Evolutionary conservation across 208 protist species (phyloP).

Genomic region (Leishmania braziliensis): DNA sequence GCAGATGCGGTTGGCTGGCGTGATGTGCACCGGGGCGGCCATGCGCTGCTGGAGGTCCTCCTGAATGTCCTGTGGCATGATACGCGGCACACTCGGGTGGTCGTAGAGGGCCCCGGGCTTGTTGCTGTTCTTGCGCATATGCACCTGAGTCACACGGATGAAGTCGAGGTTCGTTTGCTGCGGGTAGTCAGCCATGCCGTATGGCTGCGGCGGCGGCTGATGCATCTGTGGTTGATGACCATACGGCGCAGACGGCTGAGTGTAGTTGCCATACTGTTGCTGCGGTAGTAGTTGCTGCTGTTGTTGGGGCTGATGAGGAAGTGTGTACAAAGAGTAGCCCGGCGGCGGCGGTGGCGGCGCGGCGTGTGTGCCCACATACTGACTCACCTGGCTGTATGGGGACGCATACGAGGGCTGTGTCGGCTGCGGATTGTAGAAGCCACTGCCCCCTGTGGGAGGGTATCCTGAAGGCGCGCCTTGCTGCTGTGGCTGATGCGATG

Average conservation of each 20-base stretch:
- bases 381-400: conserved; percentile 13
- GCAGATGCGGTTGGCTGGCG: conserved; percentile 40
- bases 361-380: conserved; percentile 20
- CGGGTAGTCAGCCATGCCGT: background rate
- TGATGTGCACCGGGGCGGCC: conserved; percentile 51
- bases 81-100: conserved; percentile 75
- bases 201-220: conserved; percentile 10
- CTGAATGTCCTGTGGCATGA: conserved; percentile 61
- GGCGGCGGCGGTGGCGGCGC: conserved; percentile 1
- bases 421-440: conserved; percentile 15
- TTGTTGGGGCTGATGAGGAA: conserved; percentile 1
- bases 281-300: conserved; percentile 26
- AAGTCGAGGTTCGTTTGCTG: conserved; percentile 24
- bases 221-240: conserved; percentile 22
- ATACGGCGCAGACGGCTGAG: background rate
- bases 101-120: conserved; percentile 36
- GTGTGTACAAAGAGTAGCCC: conserved; percentile 5
- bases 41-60: conserved; percentile 49
- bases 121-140: conserved; percentile 21
- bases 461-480: conserved; percentile 9
- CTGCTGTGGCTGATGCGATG: conserved; percentile 5
- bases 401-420: conserved; percentile 19
- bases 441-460: background rate
- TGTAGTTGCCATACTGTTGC: background rate
- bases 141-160: conserved; percentile 28